phyloP scores from a whole-genome alignment of 2,329 filamentous ascomycete genomes.

The Laburnicola sp. region DNA sequence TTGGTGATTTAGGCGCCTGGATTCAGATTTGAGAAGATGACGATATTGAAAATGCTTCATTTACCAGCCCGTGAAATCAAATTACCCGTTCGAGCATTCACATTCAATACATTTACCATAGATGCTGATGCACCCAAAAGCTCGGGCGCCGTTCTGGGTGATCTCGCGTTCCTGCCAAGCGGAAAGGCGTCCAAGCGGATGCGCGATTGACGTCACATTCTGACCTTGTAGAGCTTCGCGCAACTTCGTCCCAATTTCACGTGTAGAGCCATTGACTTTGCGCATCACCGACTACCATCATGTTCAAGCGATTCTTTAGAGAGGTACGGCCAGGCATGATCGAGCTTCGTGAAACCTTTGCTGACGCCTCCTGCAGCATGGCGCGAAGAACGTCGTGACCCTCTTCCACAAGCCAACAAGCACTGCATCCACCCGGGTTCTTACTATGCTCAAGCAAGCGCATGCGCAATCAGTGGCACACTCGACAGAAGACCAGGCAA shows the following conservation, averaged over 20 bases:
- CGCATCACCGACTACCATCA: not conserved
- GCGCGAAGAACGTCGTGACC: constrained; percentile 77
- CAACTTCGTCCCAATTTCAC: not conserved
- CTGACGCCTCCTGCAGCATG: constrained; percentile 42
- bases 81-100: no score
- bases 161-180: not conserved
- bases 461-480: constrained; percentile 69
- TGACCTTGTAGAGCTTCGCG: constrained; percentile 1
- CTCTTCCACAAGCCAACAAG: constrained; percentile 87
- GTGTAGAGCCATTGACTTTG: not conserved
- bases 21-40: no score
- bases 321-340: constrained; percentile 5
- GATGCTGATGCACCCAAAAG: not conserved
- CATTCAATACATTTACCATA: not conserved
- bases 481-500: constrained; percentile 75
- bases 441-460: constrained; percentile 77
- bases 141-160: not conserved
- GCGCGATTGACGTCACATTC: not conserved
- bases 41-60: no score
- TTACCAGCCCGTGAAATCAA: no score
- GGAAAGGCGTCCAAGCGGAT: not conserved
- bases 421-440: constrained; percentile 71
- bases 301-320: constrained; percentile 13
- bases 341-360: constrained; percentile 50
- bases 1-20: no score